A percentile compares a stretch with the other conserved stretches of the same genome.
phyloP scores from a whole-genome alignment of 208 protist species.

The Crithidia mellificae region DNA sequence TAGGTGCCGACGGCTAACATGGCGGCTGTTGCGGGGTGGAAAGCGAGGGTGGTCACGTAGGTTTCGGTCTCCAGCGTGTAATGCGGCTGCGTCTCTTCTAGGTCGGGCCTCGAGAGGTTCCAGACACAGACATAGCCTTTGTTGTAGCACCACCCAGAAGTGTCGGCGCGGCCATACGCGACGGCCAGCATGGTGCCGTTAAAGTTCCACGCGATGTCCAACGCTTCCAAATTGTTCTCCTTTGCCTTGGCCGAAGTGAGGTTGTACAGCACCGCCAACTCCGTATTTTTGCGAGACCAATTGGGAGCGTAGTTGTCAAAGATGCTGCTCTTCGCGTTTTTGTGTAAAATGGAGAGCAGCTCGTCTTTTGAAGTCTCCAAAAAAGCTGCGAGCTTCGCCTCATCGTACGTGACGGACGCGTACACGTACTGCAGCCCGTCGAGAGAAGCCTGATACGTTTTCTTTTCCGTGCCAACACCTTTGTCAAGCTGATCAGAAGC shows the following conservation, averaged over 20 bases:
- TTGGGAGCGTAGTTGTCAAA: conserved; percentile 89
- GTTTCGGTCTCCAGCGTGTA: conserved; percentile 78
- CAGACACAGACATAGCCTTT: conserved; percentile 83
- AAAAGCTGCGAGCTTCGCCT: conserved; percentile 64
- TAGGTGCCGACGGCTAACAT: conserved; percentile 90
- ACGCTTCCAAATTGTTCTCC: conserved; percentile 69
- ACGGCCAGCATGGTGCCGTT: conserved; percentile 85
- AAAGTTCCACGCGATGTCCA: conserved; percentile 81
- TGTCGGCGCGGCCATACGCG: conserved; percentile 85
- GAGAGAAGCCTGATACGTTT: conserved; percentile 49
- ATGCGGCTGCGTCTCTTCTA: conserved; percentile 63
- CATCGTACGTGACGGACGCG: conserved; percentile 47
- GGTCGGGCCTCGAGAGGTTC: conserved; percentile 72
- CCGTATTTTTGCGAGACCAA: conserved; percentile 72
- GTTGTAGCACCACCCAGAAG: conserved; percentile 85
- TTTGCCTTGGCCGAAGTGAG: conserved; percentile 62
- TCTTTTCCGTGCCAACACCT: conserved; percentile 57
- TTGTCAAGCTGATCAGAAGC: conserved; percentile 62
- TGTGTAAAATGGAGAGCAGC: conserved; percentile 66
- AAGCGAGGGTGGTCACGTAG: conserved; percentile 81
- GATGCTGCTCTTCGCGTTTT: conserved; percentile 64
- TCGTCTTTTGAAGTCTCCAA: conserved; percentile 53
- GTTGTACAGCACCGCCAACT: conserved; percentile 63
- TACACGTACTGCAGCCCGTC: conserved; percentile 88
- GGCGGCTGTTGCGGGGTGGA: conserved; percentile 77